Conservation (phyloP, 495 filamentous ascomycete species). For the Choiromyces venosus region DNA sequence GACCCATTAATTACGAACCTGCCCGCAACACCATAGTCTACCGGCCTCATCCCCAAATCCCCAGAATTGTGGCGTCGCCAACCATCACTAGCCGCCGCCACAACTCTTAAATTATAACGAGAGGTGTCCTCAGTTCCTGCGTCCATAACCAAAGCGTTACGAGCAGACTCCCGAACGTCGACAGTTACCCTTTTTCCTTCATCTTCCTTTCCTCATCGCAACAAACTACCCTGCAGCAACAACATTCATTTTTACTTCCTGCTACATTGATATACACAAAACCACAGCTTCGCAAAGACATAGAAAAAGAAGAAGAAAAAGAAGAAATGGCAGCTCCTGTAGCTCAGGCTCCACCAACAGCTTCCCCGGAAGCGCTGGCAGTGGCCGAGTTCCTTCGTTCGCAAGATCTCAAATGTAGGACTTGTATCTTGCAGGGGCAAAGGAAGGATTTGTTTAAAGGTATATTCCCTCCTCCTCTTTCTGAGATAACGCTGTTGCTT, state of each 20-base stretch:
- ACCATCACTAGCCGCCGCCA: not conserved
- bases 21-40: not conserved
- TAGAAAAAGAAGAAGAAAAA: not conserved
- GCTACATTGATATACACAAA: not conserved
- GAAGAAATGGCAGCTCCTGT: conserved; percentile 24
- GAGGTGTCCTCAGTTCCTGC: conserved; percentile 1
- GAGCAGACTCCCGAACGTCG: not conserved
- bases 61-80: not conserved
- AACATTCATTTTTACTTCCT: not conserved
- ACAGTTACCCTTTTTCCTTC: not conserved
- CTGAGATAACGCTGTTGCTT: not conserved
- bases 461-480: conserved; percentile 42
- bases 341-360: conserved; percentile 35
- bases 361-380: conserved; percentile 69
- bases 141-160: not conserved
- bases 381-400: conserved; percentile 81
- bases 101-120: not conserved
- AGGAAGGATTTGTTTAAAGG: conserved; percentile 97
- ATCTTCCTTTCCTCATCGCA: not conserved
- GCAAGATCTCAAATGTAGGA: conserved; percentile 83
- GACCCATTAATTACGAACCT: not conserved
- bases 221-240: not conserved
- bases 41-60: not conserved
- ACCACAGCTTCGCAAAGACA: not conserved
- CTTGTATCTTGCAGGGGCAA: conserved; percentile 91